Evolutionary conservation across 2,329 filamentous ascomycete species (phyloP), one percentile per base, ranked within the genome.

Genomic region (Chrysoporthe deuterocubensis): DNA sequence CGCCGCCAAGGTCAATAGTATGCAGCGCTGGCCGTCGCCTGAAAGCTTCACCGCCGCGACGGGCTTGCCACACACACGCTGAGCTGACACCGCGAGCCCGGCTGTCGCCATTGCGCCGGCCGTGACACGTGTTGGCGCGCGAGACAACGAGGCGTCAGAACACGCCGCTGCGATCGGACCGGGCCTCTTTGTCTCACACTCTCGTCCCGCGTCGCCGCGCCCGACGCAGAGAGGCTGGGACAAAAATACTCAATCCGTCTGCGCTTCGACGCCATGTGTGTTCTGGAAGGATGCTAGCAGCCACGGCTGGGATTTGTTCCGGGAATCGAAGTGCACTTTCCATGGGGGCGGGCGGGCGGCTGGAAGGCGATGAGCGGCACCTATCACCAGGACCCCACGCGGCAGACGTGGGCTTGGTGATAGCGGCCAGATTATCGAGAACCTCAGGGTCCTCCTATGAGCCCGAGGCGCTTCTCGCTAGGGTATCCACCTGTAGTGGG

Each of bases 1-100:
- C n/a, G n/a, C 44, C 37, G 60, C 60, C 60, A 50, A 32, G 60
- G 26, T 48, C 43, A 62, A 62, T 62, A 62, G 60, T 62, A 18
- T 50, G 26, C 16, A 48, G 5, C 9, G 6, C 37, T 14, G 43
- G n/a, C 16, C 26, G 14, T 9, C 32, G 32, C 44, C 26, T 48
- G 26, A 60, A 60, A 44, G 57, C 40, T 62, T 50, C 44, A 62
- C 44, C 21, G 21, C 32, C 37, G 60, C 7, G 44, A 32, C 54
- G 54, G 50, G 50, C 32, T 21, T 54, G 50, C 50, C 50, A 54
- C 50, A 6, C 50, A 54, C 50, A 6, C 32, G 11, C 50, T 34
- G 50, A 16, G 50, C 32, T 54, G 3, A 32, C 14, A 54, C 32
- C 4, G 50, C 50, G 50, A 32, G 4, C 6, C 21, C 50, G 50